Percentiles rank a stretch among this genome's conserved stretches.
phyloP scores from a whole-genome alignment of 2,329 filamentous ascomycete species.

The Nothophaeocryptopus gaeumannii region DNA sequence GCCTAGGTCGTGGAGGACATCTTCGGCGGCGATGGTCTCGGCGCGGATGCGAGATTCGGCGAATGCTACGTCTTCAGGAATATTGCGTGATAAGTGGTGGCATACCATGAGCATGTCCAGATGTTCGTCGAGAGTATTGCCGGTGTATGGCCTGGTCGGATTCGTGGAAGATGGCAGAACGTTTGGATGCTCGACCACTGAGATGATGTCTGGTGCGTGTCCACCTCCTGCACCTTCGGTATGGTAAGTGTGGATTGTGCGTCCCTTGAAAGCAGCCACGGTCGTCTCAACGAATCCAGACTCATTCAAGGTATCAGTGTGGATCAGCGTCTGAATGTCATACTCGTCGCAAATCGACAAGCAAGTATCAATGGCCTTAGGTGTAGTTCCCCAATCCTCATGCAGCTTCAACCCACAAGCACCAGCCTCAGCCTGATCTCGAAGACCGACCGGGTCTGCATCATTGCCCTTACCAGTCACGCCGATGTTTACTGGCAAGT shows the following conservation, averaged over 20 bases:
- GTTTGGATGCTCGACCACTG: constrained; percentile 82
- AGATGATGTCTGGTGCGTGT: constrained; percentile 94
- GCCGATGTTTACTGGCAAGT: constrained; percentile 79
- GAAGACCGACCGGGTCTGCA: constrained; percentile 64
- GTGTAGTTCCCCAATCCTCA: constrained; percentile 93
- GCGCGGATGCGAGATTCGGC: constrained; percentile 91
- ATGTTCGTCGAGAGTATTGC: constrained; percentile 92
- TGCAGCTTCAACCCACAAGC: constrained; percentile 90
- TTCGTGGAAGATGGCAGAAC: constrained; percentile 90
- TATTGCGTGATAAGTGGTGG: constrained; percentile 88
- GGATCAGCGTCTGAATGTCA: constrained; percentile 90
- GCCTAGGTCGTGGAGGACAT: constrained; percentile 89
- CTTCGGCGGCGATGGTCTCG: constrained; percentile 94
- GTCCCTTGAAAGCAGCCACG: constrained; percentile 76
- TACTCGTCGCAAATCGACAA: constrained; percentile 78
- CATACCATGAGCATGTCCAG: constrained; percentile 99
- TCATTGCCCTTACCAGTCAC: constrained; percentile 96
- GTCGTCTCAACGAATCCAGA: constrained; percentile 96
- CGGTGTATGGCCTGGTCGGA: constrained; percentile 84
- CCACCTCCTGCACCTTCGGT: constrained; percentile 93
- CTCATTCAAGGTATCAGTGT: constrained; percentile 95
- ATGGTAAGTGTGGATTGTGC: constrained; percentile 94
- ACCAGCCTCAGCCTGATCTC: constrained; percentile 77
- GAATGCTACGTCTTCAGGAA: constrained; percentile 93
- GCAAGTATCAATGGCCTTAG: constrained; percentile 86